Conservation (phyloP, 2,329 filamentous ascomycete species). For the Lecanoromycetidae sp. region DNA sequence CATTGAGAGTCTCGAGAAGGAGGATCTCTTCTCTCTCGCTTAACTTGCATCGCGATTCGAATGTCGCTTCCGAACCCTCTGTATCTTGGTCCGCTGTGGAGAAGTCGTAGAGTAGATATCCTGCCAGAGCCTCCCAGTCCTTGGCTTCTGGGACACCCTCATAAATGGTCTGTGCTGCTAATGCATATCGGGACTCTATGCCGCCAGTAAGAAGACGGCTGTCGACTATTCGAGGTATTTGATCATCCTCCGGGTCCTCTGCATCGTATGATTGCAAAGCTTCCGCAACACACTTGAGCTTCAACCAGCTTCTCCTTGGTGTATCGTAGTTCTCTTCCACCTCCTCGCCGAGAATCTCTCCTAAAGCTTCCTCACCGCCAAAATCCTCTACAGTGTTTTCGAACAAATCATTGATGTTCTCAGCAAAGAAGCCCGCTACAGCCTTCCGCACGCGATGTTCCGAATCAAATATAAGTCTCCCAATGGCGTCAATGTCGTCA, state of each 20-base stretch:
- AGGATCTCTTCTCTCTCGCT: constrained; percentile 67
- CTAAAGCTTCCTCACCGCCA: constrained; percentile 63
- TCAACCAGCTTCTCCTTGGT: constrained; percentile 74
- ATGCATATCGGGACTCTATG: constrained; percentile 68
- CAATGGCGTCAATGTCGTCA: constrained; percentile 77
- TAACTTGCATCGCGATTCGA: constrained; percentile 63
- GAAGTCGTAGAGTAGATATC: constrained; percentile 87
- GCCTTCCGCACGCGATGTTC: constrained; percentile 77
- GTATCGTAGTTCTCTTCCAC: constrained; percentile 61
- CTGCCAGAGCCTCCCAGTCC: constrained; percentile 78
- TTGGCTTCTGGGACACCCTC: constrained; percentile 68
- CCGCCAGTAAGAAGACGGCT: constrained; percentile 46
- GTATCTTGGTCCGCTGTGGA: constrained; percentile 50
- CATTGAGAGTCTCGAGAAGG: constrained; percentile 74
- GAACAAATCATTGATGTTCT: constrained; percentile 71
- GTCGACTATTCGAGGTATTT: constrained; percentile 34
- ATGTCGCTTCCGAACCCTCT: constrained; percentile 48
- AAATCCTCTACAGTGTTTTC: constrained; percentile 71
- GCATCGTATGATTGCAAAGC: constrained; percentile 70
- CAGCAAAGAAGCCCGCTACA: constrained; percentile 79
- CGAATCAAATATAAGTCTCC: constrained; percentile 76
- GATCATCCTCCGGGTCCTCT: constrained; percentile 42
- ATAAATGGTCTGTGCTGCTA: constrained; percentile 76
- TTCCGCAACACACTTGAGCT: constrained; percentile 80
- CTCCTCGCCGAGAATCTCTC: constrained; percentile 59